Evolutionary conservation across 306 rosid species (phyloP), one percentile per base, ranked within the genome.

Genomic region (Canavalia ensiformis): DNA sequence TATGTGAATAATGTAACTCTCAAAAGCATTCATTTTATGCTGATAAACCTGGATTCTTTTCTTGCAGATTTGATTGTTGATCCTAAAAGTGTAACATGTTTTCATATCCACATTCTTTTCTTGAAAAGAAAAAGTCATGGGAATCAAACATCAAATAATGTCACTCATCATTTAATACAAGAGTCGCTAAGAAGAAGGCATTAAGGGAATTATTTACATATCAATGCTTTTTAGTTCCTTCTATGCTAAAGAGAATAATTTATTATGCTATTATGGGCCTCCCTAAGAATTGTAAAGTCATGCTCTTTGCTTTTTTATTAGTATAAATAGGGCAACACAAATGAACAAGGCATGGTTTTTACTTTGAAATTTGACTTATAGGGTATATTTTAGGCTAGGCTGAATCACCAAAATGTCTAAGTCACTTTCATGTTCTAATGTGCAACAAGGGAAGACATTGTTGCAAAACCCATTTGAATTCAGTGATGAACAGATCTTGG

Each of bases 401-500:
- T 10, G 29, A 28, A 52, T 41, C 34, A 65, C 0, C 45, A 25
- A 25, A 6, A 78, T 78, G 82, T 78, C 76, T 0, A 46, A 56
- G 7, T 28, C 68, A 55, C 11, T 69, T 68, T 58, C 82, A 30
- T 55, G 76, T 5, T 30, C 2, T 5, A 29, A 54, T 55, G 68
- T 68, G 76, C 46, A 50, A 4, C 56, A 77, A 51, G 81, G 66
- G 74, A 77, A 72, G 63, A 8, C 51, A 8, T 5, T 72, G 50
- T 10, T 51, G 6, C 75, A 78, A 13, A 78, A 68, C 37, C 82
- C 82, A 29, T 68, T 78, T 56, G 82, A 68, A 44, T 13, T 78
- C 58, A 68, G 28, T 55, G 76, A 78, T 3, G 82, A 78, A 34
- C 57, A 78, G 4, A 68, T 78, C 59, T 50, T 78, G 0, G 82